phyloP scores from a whole-genome alignment of 495 filamentous ascomycete species.

The Podospora pseudopauciseta region DNA sequence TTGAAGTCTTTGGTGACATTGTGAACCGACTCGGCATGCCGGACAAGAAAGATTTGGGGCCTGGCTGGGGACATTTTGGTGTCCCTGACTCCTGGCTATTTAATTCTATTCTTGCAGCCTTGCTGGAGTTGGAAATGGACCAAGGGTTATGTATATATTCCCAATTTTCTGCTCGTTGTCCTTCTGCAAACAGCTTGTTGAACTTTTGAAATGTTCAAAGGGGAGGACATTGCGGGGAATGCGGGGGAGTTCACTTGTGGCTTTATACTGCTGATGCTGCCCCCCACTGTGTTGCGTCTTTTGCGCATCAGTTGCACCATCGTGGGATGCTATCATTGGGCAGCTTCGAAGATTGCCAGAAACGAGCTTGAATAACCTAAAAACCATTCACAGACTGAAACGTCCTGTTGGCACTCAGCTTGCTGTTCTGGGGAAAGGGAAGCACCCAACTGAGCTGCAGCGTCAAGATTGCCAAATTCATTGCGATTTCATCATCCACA shows the following conservation, averaged over 20 bases:
- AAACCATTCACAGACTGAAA: background rate
- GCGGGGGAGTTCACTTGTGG: background rate
- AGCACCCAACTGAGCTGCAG: too few relatives aligned
- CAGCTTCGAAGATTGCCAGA: background rate
- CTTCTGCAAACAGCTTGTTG: background rate
- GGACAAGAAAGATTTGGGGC: constrained; percentile 25
- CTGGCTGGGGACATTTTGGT: background rate
- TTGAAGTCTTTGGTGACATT: constrained; percentile 33
- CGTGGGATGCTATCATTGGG: background rate
- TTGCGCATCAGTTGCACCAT: background rate
- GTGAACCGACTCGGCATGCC: constrained; percentile 33
- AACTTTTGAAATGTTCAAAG: background rate
- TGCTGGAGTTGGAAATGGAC: background rate
- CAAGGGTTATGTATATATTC: background rate
- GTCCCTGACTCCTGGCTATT: background rate
- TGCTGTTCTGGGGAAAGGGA: too few relatives aligned
- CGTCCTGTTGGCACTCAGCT: background rate
- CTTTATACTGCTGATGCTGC: background rate
- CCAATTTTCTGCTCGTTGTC: background rate
- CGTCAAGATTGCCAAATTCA: too few relatives aligned
- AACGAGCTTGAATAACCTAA: background rate
- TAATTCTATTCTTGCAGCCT: background rate
- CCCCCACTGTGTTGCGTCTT: background rate
- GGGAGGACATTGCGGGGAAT: background rate
- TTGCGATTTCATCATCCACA: background rate